Conservation (phyloP, 2,329 filamentous ascomycete species). For the Cladophialophora bantiana region DNA sequence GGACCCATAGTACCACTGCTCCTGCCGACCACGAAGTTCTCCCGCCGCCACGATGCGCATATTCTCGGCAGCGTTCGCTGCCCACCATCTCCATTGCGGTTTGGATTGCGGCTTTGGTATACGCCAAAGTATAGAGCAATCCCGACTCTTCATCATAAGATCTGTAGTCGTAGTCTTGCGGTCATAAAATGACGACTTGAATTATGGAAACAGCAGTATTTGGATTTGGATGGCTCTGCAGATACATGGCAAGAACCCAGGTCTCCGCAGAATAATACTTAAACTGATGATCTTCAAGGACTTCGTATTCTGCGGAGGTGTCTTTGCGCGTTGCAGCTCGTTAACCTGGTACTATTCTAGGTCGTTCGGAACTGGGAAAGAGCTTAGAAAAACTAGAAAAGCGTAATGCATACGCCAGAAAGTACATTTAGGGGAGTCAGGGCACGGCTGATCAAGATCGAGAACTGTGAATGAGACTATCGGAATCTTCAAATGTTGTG, state of each 20-base stretch:
- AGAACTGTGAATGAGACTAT: neutral
- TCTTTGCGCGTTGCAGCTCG: slow-evolving; percentile 8
- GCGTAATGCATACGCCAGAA: slow-evolving; percentile 17
- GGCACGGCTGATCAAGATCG: neutral
- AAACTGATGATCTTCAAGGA: slow-evolving; percentile 1
- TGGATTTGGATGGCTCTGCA: slow-evolving; percentile 10
- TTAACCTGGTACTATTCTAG: slow-evolving; percentile 8
- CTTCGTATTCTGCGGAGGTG: slow-evolving; percentile 16
- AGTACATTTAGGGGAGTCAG: slow-evolving; percentile 3
- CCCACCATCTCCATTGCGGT: slow-evolving; percentile 1
- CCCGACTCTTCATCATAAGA: neutral
- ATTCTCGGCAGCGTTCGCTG: slow-evolving; percentile 1
- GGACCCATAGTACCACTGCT: neutral
- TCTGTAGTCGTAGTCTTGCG: slow-evolving; percentile 18
- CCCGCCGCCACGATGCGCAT: neutral
- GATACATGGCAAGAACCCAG: slow-evolving; percentile 13
- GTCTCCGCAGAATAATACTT: neutral
- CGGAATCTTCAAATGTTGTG: neutral
- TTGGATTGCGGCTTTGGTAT: slow-evolving; percentile 9
- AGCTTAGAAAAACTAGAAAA: slow-evolving; percentile 4
- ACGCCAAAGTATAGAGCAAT: slow-evolving; percentile 5
- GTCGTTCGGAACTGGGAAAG: slow-evolving; percentile 6
- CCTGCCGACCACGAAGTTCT: slow-evolving; percentile 5
- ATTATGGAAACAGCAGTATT: slow-evolving; percentile 17
- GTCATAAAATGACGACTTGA: slow-evolving; percentile 2